These are phyloP conservation scores for Nepenthes mirabilis DNA, from an alignment of 148 eudicot species.

Conservation along the genomic window DNA sequence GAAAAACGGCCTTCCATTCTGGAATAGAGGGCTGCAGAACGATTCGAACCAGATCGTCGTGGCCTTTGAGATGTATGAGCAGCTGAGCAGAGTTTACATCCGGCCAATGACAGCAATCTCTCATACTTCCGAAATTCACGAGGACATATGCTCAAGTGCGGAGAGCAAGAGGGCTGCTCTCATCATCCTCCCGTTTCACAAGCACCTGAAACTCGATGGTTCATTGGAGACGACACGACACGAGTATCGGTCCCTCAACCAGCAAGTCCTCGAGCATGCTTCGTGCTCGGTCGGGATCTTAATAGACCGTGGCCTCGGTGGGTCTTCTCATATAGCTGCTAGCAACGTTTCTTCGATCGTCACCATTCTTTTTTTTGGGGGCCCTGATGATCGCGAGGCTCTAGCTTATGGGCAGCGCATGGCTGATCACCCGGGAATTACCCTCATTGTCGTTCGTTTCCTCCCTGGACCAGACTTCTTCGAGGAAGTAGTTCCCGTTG, in stretches of 20 bases:
- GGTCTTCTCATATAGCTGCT: slow-evolving; percentile 55
- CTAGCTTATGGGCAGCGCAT: slow-evolving; percentile 53
- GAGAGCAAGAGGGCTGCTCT: slow-evolving; percentile 48
- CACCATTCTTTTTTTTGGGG: slow-evolving; percentile 50
- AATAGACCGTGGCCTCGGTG: slow-evolving; percentile 81
- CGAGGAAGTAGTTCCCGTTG: slow-evolving; percentile 22
- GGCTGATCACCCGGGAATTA: slow-evolving; percentile 79
- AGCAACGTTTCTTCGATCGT: slow-evolving; percentile 54
- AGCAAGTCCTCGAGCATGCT: slow-evolving; percentile 38
- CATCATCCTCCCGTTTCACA: slow-evolving; percentile 64
- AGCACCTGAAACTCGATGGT: slow-evolving; percentile 62
- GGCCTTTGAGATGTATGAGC: slow-evolving; percentile 68
- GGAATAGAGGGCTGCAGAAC: slow-evolving; percentile 31
- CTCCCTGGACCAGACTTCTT: slow-evolving; percentile 17
- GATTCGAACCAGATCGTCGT: slow-evolving; percentile 50
- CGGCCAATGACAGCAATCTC: slow-evolving; percentile 73
- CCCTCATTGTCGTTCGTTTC: slow-evolving; percentile 36
- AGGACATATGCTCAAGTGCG: slow-evolving; percentile 56
- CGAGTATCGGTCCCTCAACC: slow-evolving; percentile 41
- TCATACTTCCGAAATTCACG: slow-evolving; percentile 42
- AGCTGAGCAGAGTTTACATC: slow-evolving; percentile 48
- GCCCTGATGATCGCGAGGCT: slow-evolving; percentile 72
- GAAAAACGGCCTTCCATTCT: slow-evolving; percentile 60
- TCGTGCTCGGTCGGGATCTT: slow-evolving; percentile 70
- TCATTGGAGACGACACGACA: slow-evolving; percentile 50